A percentile compares a stretch with the other conserved stretches of the same genome.
phyloP scores from a whole-genome alignment of 306 rosid genomes.

The Lathyrus sativus region DNA sequence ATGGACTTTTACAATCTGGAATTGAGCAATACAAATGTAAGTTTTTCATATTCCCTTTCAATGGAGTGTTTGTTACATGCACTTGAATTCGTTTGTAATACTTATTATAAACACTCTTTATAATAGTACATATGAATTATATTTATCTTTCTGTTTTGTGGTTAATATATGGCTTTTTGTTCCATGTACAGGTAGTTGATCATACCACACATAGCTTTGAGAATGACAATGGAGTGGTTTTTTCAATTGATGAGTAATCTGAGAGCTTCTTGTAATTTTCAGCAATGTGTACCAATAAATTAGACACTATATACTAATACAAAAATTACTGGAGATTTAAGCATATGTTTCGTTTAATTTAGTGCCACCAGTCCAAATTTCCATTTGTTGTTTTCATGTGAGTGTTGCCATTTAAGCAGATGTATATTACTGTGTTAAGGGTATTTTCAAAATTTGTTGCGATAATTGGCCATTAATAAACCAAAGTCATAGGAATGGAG shows the following conservation, averaged over 20 bases:
- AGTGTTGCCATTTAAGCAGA: too few relatives aligned
- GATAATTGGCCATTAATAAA: too few relatives aligned
- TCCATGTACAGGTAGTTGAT: slow-evolving; percentile 61
- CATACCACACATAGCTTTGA: slow-evolving; percentile 61
- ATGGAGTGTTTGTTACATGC: neutral
- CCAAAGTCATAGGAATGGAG: too few relatives aligned
- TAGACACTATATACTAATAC: too few relatives aligned
- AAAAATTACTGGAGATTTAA: too few relatives aligned
- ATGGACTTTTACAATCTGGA: slow-evolving; percentile 83
- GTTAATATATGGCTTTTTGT: neutral
- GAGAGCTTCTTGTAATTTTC: slow-evolving; percentile 1
- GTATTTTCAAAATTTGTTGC: too few relatives aligned
- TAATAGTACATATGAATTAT: neutral
- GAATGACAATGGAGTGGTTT: slow-evolving; percentile 49
- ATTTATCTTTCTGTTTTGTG: neutral
- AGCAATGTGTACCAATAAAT: neutral
- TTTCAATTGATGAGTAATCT: slow-evolving; percentile 56
- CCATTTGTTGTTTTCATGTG: too few relatives aligned
- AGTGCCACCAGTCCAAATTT: too few relatives aligned
- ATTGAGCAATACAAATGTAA: slow-evolving; percentile 69
- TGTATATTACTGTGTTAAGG: too few relatives aligned
- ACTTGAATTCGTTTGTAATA: slow-evolving; percentile 23
- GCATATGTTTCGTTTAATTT: too few relatives aligned
- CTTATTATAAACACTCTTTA: too few relatives aligned
- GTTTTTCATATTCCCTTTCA: slow-evolving; percentile 24